Percentiles rank a stretch among this genome's conserved stretches.
Evolutionary conservation across 1,284 basidiomycete genomes (phyloP).

Genomic region (Gomphus sp.): DNA sequence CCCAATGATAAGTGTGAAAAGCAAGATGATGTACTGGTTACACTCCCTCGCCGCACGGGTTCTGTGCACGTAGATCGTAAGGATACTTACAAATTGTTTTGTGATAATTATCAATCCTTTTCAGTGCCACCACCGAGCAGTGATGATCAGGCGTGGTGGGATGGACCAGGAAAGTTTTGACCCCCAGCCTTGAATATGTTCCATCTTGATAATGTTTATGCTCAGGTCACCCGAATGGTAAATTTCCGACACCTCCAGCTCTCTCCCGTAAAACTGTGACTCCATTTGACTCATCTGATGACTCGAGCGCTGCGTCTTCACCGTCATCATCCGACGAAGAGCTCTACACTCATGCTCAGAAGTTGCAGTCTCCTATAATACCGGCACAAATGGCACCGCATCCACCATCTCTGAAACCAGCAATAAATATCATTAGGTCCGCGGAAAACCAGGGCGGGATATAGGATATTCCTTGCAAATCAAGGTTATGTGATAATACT

Average conservation of each 20-base stretch:
- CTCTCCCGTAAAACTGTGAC: slow-evolving; percentile 34
- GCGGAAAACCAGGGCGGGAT: slow-evolving; percentile 2
- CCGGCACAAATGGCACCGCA: slow-evolving; percentile 25
- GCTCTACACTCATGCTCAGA: slow-evolving; percentile 59
- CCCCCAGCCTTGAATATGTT: slow-evolving; percentile 4
- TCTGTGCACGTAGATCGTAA: slow-evolving; percentile 26
- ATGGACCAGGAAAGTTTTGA: slow-evolving; percentile 42
- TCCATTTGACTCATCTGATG: slow-evolving; percentile 59
- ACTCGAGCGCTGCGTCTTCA: slow-evolving; percentile 58
- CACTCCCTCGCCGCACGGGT: slow-evolving; percentile 22
- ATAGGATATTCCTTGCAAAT: slow-evolving; percentile 1
- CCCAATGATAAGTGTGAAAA: slow-evolving; percentile 61
- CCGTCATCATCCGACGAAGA: slow-evolving; percentile 78
- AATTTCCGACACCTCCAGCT: slow-evolving; percentile 37
- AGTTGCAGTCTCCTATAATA: slow-evolving; percentile 51
- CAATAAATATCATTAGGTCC: slow-evolving; percentile 7
- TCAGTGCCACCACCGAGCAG: slow-evolving; percentile 73
- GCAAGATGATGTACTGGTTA: slow-evolving; percentile 62
- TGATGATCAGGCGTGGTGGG: slow-evolving; percentile 71
- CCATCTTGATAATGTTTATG: background rate
- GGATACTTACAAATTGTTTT: background rate
- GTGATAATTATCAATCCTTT: slow-evolving; percentile 19
- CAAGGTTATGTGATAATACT: background rate
- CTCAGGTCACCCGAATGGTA: slow-evolving; percentile 55
- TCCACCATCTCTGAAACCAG: slow-evolving; percentile 22